phyloP scores from a whole-genome alignment of 805 yeast species.

The Teunomyces cretensis region DNA sequence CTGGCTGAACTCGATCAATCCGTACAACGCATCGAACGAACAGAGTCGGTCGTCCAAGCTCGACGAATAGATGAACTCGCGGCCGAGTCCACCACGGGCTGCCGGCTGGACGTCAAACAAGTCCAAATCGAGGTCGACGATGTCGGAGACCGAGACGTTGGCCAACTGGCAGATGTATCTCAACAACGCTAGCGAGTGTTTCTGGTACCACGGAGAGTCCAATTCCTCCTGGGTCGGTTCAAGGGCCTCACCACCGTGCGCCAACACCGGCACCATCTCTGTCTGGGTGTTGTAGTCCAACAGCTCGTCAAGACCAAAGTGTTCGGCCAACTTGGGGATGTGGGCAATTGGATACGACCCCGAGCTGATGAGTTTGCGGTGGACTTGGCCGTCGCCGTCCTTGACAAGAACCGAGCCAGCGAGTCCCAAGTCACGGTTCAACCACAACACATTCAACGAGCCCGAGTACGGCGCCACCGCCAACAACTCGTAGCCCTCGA shows the following conservation, averaged over 20 bases:
- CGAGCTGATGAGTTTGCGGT: conserved; percentile 30
- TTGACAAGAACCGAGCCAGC: conserved; percentile 37
- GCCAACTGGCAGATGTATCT: conserved; percentile 30
- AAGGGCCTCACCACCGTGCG: conserved; percentile 13
- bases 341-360: conserved; percentile 36
- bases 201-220: conserved; percentile 23
- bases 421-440: conserved; percentile 43
- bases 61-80: conserved; percentile 40
- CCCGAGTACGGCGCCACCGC: conserved; percentile 46
- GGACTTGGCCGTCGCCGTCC: conserved; percentile 20
- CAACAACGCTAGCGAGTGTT: conserved; percentile 33
- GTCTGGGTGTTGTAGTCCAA: conserved; percentile 36
- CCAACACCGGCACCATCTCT: conserved; percentile 39
- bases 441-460: conserved; percentile 32
- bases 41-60: conserved; percentile 44
- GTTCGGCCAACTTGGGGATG: conserved; percentile 42
- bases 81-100: conserved; percentile 34
- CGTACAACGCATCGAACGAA: conserved; percentile 37
- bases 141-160: conserved; percentile 17
- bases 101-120: conserved; percentile 37
- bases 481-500: conserved; percentile 34
- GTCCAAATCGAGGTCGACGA: conserved; percentile 36
- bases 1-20: conserved; percentile 25
- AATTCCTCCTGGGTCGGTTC: conserved; percentile 30
- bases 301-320: conserved; percentile 26